Percentiles rank a stretch among this genome's conserved stretches.
Conservation (phyloP, 306 rosid species). For the Quercus gilva region DNA sequence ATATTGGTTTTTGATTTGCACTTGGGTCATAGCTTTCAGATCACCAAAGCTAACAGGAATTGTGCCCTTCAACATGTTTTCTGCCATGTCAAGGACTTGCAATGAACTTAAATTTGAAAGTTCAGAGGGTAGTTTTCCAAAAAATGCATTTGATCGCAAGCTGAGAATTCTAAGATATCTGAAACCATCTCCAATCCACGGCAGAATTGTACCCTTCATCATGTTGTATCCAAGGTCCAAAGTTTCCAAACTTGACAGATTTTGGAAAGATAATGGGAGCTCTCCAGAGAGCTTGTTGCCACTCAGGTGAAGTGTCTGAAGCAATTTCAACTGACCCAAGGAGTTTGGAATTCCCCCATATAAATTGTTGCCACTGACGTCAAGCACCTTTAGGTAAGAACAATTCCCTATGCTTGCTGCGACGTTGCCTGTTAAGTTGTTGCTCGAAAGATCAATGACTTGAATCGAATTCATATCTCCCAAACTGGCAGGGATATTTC, state of each 20-base stretch:
- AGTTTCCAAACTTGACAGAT: constrained; percentile 38
- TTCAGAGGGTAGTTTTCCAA: constrained; percentile 22
- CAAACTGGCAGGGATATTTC: no score
- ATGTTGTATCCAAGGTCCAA: constrained; percentile 38
- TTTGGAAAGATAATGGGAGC: constrained; percentile 36
- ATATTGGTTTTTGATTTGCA: background rate
- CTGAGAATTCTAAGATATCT: constrained; percentile 23
- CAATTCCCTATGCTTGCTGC: no score
- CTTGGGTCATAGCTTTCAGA: constrained; percentile 23
- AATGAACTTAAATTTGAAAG: constrained; percentile 36
- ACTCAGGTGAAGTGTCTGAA: constrained; percentile 4
- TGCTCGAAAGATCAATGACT: no score
- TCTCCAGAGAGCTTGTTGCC: constrained; percentile 31
- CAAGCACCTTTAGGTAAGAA: no score
- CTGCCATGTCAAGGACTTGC: constrained; percentile 48
- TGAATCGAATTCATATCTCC: no score
- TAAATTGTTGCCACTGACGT: no score
- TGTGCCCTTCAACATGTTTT: constrained; percentile 30
- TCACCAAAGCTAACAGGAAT: constrained; percentile 35
- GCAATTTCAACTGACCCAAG: no score
- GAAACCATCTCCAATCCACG: constrained; percentile 36
- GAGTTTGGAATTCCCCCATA: no score
- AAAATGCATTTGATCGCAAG: constrained; percentile 44
- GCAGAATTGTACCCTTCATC: constrained; percentile 31
- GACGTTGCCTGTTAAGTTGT: no score